Conservation (phyloP, 768 basidiomycete genomes). For the Gymnopilus junonius region DNA sequence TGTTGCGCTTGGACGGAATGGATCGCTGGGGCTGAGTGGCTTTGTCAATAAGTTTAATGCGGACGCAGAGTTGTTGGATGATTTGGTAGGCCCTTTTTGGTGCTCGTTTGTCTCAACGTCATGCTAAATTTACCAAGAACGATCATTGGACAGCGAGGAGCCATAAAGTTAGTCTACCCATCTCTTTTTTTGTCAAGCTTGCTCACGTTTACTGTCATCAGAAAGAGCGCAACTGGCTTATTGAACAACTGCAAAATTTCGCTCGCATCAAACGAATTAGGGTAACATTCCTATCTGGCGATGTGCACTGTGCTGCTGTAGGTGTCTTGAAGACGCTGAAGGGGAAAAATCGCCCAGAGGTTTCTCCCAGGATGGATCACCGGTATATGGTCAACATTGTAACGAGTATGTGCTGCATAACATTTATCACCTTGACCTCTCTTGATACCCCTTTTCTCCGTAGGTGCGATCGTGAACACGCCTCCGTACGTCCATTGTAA, state of each 20-base stretch:
- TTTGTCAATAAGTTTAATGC: slow-evolving; percentile 91
- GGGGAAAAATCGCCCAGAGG: slow-evolving; percentile 48
- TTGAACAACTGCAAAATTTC: slow-evolving; percentile 77
- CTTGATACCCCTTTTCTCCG: slow-evolving; percentile 5
- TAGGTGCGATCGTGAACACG: slow-evolving; percentile 94
- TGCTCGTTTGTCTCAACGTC: background rate
- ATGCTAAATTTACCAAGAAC: slow-evolving; percentile 49
- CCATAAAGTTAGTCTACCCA: slow-evolving; percentile 61
- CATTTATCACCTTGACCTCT: background rate
- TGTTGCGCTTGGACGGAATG: slow-evolving; percentile 70
- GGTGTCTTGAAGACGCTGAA: slow-evolving; percentile 75
- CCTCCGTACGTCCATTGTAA: slow-evolving; percentile 61
- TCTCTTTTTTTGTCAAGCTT: background rate
- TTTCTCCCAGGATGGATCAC: slow-evolving; percentile 64
- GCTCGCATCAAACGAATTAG: slow-evolving; percentile 67
- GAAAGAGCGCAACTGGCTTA: slow-evolving; percentile 90
- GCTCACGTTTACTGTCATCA: slow-evolving; percentile 33
- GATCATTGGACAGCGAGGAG: slow-evolving; percentile 90
- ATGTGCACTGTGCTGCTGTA: slow-evolving; percentile 92
- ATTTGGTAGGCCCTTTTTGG: slow-evolving; percentile 57
- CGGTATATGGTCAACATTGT: slow-evolving; percentile 93
- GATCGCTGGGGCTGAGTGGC: slow-evolving; percentile 69
- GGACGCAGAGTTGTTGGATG: slow-evolving; percentile 94
- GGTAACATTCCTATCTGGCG: slow-evolving; percentile 88
- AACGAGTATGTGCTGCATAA: slow-evolving; percentile 56